phyloP scores from a whole-genome alignment of 2,329 filamentous ascomycete species.

The Penicillium sp. region DNA sequence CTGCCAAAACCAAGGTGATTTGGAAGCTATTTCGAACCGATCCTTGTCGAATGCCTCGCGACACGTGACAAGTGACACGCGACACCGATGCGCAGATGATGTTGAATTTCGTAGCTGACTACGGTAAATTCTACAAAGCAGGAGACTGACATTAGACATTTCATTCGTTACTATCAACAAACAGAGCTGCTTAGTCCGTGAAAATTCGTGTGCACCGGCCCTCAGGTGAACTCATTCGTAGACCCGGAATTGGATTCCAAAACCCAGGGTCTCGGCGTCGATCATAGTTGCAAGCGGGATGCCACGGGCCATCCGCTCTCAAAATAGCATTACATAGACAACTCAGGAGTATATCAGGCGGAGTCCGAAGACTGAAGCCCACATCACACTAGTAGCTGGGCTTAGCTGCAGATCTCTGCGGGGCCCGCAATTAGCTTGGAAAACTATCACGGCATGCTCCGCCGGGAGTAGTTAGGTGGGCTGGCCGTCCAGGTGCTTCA shows the following conservation, averaged over 20 bases:
- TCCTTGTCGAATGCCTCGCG: neutral
- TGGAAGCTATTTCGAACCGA: neutral
- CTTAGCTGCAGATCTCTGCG: neutral
- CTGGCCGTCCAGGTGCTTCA: slow-evolving; percentile 34
- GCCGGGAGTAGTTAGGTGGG: slow-evolving; percentile 21
- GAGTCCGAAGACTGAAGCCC: neutral
- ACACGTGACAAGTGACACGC: neutral
- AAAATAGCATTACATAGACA: neutral
- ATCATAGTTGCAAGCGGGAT: neutral
- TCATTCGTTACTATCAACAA: neutral
- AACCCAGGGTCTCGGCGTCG: neutral
- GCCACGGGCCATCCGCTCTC: neutral
- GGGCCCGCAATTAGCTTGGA: neutral
- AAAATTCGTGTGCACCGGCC: neutral
- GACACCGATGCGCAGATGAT: neutral
- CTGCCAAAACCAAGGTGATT: neutral
- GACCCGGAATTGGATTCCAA: neutral
- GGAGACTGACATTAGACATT: neutral
- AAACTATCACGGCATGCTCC: neutral
- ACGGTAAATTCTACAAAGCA: neutral
- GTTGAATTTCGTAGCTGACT: neutral
- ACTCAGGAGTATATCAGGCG: neutral
- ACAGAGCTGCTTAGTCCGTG: neutral
- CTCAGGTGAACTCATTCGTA: neutral
- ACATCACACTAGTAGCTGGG: neutral